phyloP scores from a whole-genome alignment of 495 filamentous ascomycete species.

The Mycothermus thermophilus region DNA sequence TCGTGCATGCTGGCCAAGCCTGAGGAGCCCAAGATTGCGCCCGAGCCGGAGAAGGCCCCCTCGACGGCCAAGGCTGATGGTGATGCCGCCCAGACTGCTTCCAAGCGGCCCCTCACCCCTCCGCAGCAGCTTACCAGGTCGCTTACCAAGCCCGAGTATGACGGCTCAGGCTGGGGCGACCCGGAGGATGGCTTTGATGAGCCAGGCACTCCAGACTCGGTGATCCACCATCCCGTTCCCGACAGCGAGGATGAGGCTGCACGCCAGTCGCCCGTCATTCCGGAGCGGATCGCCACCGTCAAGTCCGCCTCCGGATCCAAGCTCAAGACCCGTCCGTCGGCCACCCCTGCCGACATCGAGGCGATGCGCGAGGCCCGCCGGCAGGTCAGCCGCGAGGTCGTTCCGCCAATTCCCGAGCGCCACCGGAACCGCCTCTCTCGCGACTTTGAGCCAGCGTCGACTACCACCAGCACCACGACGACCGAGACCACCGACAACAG shows the following conservation, averaged over 20 bases:
- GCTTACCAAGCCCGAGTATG: constrained; percentile 39
- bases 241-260: constrained; percentile 32
- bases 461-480: constrained; percentile 5
- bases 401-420: constrained; percentile 48
- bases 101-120: constrained; percentile 51
- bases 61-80: constrained; percentile 33
- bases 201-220: constrained; percentile 81
- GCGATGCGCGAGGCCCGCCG: constrained; percentile 80
- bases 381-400: constrained; percentile 58
- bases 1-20: constrained; percentile 30
- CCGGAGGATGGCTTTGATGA: constrained; percentile 41
- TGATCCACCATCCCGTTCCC: constrained; percentile 63
- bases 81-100: constrained; percentile 29
- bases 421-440: constrained; percentile 39
- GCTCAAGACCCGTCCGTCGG: constrained; percentile 80
- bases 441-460: constrained; percentile 17
- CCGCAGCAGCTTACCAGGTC: constrained; percentile 34
- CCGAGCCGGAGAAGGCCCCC: constrained; percentile 25
- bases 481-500: constrained; percentile 10
- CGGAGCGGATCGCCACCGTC: constrained; percentile 79
- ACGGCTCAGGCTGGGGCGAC: constrained; percentile 41
- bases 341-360: constrained; percentile 70
- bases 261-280: constrained; percentile 47
- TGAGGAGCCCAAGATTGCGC: constrained; percentile 16
- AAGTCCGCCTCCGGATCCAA: constrained; percentile 68